phyloP scores from a whole-genome alignment of 768 basidiomycete genomes.

The Pleurotus tuber-regium region DNA sequence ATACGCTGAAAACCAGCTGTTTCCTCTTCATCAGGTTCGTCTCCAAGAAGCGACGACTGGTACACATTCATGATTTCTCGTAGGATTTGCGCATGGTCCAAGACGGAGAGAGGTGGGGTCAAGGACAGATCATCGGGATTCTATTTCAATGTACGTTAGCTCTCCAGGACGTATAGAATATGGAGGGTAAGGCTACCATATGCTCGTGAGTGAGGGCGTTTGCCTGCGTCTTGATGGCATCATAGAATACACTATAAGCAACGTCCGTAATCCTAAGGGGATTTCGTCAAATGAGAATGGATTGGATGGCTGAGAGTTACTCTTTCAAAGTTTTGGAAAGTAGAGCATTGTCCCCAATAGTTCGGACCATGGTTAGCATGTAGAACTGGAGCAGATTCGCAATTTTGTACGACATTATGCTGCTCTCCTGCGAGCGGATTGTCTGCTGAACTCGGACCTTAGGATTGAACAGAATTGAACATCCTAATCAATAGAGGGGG shows the following conservation, averaged over 20 bases:
- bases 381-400: conserved; percentile 97
- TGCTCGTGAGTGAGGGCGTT: conserved; percentile 55
- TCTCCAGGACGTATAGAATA: not conserved
- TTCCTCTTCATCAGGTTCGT: conserved; percentile 41
- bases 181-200: conserved; percentile 38
- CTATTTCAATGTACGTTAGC: conserved; percentile 36
- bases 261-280: conserved; percentile 67
- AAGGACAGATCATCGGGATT: conserved; percentile 68
- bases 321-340: conserved; percentile 77
- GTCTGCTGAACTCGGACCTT: conserved; percentile 93
- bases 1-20: conserved; percentile 60
- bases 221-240: conserved; percentile 83
- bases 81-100: conserved; percentile 81
- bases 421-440: conserved; percentile 89
- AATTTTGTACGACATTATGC: conserved; percentile 88
- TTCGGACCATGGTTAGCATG: conserved; percentile 86
- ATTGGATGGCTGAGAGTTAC: conserved; percentile 38
- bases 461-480: not conserved
- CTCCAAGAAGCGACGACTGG: conserved; percentile 77
- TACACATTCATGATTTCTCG: conserved; percentile 90
- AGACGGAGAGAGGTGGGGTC: conserved; percentile 71
- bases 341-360: conserved; percentile 81
- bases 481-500: too few species aligned
- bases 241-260: conserved; percentile 84
- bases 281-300: not conserved